Conservation (phyloP, 2,329 filamentous ascomycete genomes). For the Tetracladium maxilliforme region DNA sequence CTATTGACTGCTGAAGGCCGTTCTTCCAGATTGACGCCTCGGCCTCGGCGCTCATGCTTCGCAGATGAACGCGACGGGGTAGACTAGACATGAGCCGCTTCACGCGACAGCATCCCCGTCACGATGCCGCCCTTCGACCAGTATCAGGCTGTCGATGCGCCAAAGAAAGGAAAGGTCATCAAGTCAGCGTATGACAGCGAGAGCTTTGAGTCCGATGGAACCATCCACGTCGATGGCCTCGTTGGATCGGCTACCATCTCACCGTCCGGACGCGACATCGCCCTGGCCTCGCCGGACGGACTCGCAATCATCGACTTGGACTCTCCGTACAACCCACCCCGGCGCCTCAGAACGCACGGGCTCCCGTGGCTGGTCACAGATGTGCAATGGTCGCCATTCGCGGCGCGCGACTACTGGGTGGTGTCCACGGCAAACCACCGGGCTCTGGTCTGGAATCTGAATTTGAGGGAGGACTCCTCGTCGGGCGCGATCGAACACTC, state of each 20-base stretch:
- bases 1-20: no score
- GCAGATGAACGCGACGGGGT: no score
- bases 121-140: no score
- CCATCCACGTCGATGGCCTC: slow-evolving; percentile 56
- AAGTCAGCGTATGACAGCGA: slow-evolving; percentile 69
- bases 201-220: slow-evolving; percentile 74
- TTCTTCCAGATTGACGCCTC: no score
- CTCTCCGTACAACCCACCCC: slow-evolving; percentile 73
- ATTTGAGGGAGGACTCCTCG: slow-evolving; percentile 50
- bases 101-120: no score
- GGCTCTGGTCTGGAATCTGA: slow-evolving; percentile 86
- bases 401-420: slow-evolving; percentile 80
- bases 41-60: no score
- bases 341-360: slow-evolving; percentile 71
- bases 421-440: slow-evolving; percentile 91
- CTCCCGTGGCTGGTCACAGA: slow-evolving; percentile 92
- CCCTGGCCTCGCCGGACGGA: slow-evolving; percentile 75
- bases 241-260: slow-evolving; percentile 90
- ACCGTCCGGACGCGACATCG: slow-evolving; percentile 78
- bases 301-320: slow-evolving; percentile 87
- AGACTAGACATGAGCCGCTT: no score
- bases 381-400: slow-evolving; percentile 94
- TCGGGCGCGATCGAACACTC: slow-evolving; percentile 70
- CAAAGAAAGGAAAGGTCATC: slow-evolving; percentile 42
- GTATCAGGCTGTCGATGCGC: slow-evolving; percentile 22